Evolutionary conservation across 2,329 filamentous ascomycete genomes (phyloP), one percentile per base, ranked within the genome.

Genomic region (Beauveria pseudobassiana): DNA sequence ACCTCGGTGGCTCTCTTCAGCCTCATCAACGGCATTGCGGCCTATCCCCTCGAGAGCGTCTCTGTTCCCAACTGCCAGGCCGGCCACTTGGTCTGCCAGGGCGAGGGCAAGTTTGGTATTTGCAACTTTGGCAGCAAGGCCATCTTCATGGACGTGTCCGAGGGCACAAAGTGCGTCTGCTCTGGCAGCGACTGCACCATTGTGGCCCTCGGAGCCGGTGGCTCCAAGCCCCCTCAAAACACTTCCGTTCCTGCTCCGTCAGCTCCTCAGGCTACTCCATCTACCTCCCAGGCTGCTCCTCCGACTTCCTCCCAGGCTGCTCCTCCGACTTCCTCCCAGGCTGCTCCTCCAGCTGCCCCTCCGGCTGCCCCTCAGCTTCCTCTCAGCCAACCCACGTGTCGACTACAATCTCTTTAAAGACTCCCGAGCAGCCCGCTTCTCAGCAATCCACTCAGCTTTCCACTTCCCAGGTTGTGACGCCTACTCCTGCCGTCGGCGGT

Each of bases 81-180:
- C 20, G 61, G 61, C 10, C 4, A 10, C 38, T 28, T 62, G 22
- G 61, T 62, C 40, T 62, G 61, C 54, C 54, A 62, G 34, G 61
- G 54, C n/a, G 16, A 53, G 30, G 48, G 9, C 28, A 26, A 58
- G 48, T 62, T 59, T 48, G 61, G 54, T 16, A 8, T 62, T 24
- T 62, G 61, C 54, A 52, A 62, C 55, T 18, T 54, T 18, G 26
- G 57, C 48, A 52, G 28, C 54, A 58, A 26, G 6, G 61, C 42
- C 26, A 40, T 54, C 40, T 62, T 51, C 46, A 62, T 62, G 61
- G 53, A n/a, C 12, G 61, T 62, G 18, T 5, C 61, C 52, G 20
- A 22, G 24, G 61, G 61, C 26, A 62, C 61, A 26, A 38, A 62
- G 61, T 62, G 61, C 40, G 53, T 58, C 48, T 62, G 61, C 61